phyloP scores from a whole-genome alignment of 2,329 filamentous ascomycete genomes.

The Diaporthe sp. region DNA sequence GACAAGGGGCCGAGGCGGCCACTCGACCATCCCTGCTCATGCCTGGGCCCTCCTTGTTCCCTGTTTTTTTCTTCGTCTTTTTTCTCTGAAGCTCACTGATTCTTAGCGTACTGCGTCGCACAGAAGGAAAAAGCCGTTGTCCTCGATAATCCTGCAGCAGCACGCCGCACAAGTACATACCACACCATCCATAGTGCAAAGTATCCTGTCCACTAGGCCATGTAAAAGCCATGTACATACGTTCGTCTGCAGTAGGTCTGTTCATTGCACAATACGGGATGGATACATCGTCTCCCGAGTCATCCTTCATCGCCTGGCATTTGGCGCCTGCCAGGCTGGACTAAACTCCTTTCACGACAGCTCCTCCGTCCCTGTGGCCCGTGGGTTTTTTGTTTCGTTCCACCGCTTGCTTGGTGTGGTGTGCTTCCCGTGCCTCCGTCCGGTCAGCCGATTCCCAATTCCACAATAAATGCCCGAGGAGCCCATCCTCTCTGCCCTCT shows the following conservation, averaged over 20 bases:
- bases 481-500: constrained; percentile 45
- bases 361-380: constrained; percentile 22
- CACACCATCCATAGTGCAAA: background rate
- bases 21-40: background rate
- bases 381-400: constrained; percentile 26
- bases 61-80: constrained; percentile 3
- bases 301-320: background rate
- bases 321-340: background rate
- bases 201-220: background rate
- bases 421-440: constrained; percentile 16
- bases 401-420: constrained; percentile 13
- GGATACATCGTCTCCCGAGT: background rate
- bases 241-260: background rate
- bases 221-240: background rate
- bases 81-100: background rate
- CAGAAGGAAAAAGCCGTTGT: constrained; percentile 17
- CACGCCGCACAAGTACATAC: background rate
- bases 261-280: constrained; percentile 4
- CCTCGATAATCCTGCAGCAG: background rate
- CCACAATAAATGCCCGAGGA: constrained; percentile 35
- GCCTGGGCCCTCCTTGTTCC: constrained; percentile 21
- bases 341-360: constrained; percentile 28
- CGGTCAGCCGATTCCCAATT: constrained; percentile 4
- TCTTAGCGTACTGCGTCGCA: background rate
- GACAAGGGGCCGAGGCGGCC: background rate